These are phyloP conservation scores for Pinguiococcus pyrenoidosus DNA, from an alignment of 108 stramenopile genomes.

Conservation along the genomic window DNA sequence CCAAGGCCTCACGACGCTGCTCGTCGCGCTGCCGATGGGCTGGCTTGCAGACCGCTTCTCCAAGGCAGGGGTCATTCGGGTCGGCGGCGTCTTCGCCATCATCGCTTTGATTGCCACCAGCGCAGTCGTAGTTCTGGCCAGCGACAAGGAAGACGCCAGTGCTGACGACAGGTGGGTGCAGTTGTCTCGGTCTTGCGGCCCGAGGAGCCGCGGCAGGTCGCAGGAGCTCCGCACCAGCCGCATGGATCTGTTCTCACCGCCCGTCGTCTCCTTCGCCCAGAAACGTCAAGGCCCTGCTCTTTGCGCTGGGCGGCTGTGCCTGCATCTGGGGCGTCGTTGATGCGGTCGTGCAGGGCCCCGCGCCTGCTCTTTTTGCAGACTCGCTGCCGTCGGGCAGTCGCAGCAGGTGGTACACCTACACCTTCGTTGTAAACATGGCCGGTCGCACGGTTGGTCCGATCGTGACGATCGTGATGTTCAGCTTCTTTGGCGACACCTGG, in stretches of 20 bases:
- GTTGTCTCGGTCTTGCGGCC: too few relatives aligned
- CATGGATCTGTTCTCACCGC: too few relatives aligned
- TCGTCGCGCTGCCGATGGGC: neutral
- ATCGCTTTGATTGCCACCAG: too few relatives aligned
- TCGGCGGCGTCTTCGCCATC: neutral
- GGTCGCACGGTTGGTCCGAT: slow-evolving; percentile 45
- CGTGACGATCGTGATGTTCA: slow-evolving; percentile 39
- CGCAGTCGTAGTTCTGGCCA: too few relatives aligned
- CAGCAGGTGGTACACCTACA: slow-evolving; percentile 39
- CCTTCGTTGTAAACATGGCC: slow-evolving; percentile 31
- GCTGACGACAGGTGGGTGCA: too few relatives aligned
- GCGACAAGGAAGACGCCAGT: too few relatives aligned
- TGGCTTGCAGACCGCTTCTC: neutral
- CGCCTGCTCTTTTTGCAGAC: slow-evolving; percentile 18
- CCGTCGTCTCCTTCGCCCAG: too few relatives aligned
- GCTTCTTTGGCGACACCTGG: slow-evolving; percentile 50
- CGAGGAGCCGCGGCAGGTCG: slow-evolving; percentile 1
- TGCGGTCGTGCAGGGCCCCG: neutral
- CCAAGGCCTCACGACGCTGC: slow-evolving; percentile 3
- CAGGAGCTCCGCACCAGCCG: too few relatives aligned
- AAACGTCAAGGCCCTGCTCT: too few relatives aligned
- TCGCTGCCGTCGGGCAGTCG: slow-evolving; percentile 8
- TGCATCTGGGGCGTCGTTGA: neutral
- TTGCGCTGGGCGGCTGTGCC: neutral
- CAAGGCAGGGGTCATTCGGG: neutral